These are phyloP conservation scores for Lenwebbia sp. DNA, from an alignment of 345 rosid species.

Conservation along the genomic window DNA sequence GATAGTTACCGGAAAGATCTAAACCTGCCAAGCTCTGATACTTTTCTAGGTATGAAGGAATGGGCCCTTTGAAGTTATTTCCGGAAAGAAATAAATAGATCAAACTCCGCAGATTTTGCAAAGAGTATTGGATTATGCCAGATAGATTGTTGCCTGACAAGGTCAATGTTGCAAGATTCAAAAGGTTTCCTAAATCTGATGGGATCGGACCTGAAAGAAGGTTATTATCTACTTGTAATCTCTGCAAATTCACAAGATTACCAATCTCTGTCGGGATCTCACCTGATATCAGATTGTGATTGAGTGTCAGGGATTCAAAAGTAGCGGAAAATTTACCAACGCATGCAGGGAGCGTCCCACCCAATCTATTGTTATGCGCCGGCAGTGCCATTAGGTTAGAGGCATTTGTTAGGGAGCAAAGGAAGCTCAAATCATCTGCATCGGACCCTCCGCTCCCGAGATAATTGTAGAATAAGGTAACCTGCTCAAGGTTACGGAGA, in stretches of 20 bases:
- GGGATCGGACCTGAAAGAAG: not conserved
- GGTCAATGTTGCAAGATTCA: not conserved
- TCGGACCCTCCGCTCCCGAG: conserved; percentile 2
- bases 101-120: too few relatives aligned
- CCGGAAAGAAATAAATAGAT: too few relatives aligned
- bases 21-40: not conserved
- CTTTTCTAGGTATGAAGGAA: not conserved
- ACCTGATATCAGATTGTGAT: too few relatives aligned
- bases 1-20: not conserved
- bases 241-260: conserved; percentile 5
- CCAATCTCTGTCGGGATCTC: conserved; percentile 9
- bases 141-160: not conserved
- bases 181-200: not conserved
- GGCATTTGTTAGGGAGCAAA: conserved; percentile 8
- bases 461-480: not conserved
- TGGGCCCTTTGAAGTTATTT: conserved; percentile 1
- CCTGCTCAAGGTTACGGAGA: not conserved
- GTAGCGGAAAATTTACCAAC: too few relatives aligned
- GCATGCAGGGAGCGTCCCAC: too few relatives aligned
- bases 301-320: too few relatives aligned
- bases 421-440: conserved; percentile 5
- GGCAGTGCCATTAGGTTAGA: too few relatives aligned
- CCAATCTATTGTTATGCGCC: too few relatives aligned
- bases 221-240: not conserved
- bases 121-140: too few relatives aligned